Percentiles rank a stretch among this genome's conserved stretches.
These are phyloP conservation scores for Ceratocystis lukuohia DNA, from an alignment of 2,329 filamentous ascomycete species.

Conservation along the genomic window DNA sequence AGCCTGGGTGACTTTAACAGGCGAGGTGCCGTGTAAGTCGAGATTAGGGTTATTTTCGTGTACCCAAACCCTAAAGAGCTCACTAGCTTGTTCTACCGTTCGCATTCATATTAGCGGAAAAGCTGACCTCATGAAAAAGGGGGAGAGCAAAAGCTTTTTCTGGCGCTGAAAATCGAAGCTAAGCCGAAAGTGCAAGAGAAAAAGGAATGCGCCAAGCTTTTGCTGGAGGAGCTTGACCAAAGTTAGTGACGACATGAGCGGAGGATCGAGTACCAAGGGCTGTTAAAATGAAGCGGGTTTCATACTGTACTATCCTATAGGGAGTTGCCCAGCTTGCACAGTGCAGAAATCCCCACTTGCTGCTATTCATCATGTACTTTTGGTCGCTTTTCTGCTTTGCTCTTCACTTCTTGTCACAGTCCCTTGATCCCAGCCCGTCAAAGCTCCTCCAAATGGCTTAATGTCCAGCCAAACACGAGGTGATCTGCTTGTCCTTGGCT, in stretches of 20 bases:
- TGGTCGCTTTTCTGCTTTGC: neutral
- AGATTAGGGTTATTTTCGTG: neutral
- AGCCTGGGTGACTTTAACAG: neutral
- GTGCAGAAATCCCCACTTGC: neutral
- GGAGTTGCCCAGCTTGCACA: neutral
- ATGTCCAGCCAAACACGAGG: conserved; percentile 6
- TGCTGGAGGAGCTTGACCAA: neutral
- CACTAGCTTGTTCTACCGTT: neutral
- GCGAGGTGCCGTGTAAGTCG: neutral
- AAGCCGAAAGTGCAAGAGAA: neutral
- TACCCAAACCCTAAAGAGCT: neutral
- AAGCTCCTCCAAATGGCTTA: conserved; percentile 3
- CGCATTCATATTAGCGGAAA: neutral
- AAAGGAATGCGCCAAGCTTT: conserved; percentile 5
- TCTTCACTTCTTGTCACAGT: neutral
- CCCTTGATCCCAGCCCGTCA: conserved; percentile 6
- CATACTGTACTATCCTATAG: neutral
- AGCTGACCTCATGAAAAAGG: neutral
- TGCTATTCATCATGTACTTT: neutral
- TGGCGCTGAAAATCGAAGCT: neutral
- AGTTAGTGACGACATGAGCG: neutral
- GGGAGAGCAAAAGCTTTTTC: neutral
- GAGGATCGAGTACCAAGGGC: neutral
- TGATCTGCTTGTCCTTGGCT: neutral
- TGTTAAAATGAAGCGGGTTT: neutral